These are phyloP conservation scores for Thelephora aurantiotincta DNA, from an alignment of 768 basidiomycete genomes.

Conservation along the genomic window DNA sequence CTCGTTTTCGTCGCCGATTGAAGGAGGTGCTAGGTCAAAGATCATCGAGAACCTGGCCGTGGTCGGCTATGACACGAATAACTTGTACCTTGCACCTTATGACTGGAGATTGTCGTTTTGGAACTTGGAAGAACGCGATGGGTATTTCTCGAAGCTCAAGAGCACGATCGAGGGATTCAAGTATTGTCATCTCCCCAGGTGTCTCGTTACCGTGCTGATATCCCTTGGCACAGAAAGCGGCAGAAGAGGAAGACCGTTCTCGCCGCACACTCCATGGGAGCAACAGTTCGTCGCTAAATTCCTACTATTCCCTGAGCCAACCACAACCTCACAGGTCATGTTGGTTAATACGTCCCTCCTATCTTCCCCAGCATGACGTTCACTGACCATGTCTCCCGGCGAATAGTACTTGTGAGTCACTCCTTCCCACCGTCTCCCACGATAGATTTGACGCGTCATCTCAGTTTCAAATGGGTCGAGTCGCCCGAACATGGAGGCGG, in stretches of 20 bases:
- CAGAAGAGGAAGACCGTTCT: slow-evolving; percentile 73
- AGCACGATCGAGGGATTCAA: slow-evolving; percentile 67
- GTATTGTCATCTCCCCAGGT: slow-evolving; percentile 20
- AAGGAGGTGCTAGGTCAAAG: slow-evolving; percentile 44
- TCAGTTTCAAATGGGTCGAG: slow-evolving; percentile 94
- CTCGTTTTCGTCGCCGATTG: no score
- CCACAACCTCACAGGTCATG: slow-evolving; percentile 18
- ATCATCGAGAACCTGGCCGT: slow-evolving; percentile 91
- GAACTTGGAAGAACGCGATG: slow-evolving; percentile 86
- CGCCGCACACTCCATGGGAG: slow-evolving; percentile 79
- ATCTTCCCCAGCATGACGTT: not conserved
- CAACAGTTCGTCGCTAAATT: slow-evolving; percentile 37
- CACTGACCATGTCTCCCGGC: slow-evolving; percentile 1
- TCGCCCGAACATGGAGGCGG: slow-evolving; percentile 70
- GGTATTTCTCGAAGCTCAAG: slow-evolving; percentile 79
- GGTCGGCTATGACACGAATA: slow-evolving; percentile 86
- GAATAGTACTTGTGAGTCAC: slow-evolving; percentile 71
- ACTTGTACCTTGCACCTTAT: slow-evolving; percentile 71
- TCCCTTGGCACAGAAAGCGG: slow-evolving; percentile 30
- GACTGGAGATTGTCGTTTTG: slow-evolving; percentile 84
- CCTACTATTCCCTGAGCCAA: not conserved
- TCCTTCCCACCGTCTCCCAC: not conserved
- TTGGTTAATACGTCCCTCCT: slow-evolving; percentile 23
- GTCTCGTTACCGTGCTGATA: not conserved
- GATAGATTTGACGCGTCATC: not conserved